phyloP scores from a whole-genome alignment of 192 early-diverging fungal genomes.

The Radiomyces spectabilis region DNA sequence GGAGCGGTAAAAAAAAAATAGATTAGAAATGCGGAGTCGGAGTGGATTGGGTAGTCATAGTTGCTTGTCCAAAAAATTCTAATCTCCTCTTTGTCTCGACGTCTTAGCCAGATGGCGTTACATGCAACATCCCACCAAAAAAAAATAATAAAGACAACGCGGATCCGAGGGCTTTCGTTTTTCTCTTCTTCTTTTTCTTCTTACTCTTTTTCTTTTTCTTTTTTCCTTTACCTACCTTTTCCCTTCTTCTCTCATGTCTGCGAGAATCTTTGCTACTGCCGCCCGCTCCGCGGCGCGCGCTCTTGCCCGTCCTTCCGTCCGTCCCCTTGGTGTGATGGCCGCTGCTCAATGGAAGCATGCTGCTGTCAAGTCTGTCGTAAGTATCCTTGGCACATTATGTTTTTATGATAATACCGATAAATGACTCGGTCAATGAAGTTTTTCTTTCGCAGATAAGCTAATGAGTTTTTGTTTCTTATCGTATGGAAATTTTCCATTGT shows the following conservation, averaged over 20 bases:
- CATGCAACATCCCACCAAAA: not conserved
- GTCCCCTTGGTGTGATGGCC: conserved; percentile 2
- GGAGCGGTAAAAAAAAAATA: too few relatives aligned
- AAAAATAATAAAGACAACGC: not conserved
- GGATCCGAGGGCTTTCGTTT: not conserved
- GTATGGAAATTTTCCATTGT: not conserved
- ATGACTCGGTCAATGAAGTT: not conserved
- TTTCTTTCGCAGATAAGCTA: not conserved
- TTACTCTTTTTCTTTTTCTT: not conserved
- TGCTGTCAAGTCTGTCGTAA: conserved; percentile 10
- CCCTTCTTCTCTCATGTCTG: not conserved
- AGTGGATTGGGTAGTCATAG: too few relatives aligned
- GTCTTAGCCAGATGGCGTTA: too few relatives aligned
- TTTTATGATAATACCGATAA: not conserved
- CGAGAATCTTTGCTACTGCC: conserved; percentile 14
- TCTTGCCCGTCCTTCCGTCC: conserved; percentile 3
- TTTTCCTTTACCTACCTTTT: not conserved
- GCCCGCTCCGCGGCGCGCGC: conserved; percentile 14
- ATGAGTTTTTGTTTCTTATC: not conserved
- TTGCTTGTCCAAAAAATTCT: too few relatives aligned
- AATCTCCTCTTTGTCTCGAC: too few relatives aligned
- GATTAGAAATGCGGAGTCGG: too few relatives aligned
- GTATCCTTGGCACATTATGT: too few relatives aligned
- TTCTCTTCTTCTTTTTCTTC: not conserved
- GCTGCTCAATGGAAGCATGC: not conserved